Base-by-base conservation (phyloP, 345 rosid genomes). In the Noccaea caerulescens region DNA sequence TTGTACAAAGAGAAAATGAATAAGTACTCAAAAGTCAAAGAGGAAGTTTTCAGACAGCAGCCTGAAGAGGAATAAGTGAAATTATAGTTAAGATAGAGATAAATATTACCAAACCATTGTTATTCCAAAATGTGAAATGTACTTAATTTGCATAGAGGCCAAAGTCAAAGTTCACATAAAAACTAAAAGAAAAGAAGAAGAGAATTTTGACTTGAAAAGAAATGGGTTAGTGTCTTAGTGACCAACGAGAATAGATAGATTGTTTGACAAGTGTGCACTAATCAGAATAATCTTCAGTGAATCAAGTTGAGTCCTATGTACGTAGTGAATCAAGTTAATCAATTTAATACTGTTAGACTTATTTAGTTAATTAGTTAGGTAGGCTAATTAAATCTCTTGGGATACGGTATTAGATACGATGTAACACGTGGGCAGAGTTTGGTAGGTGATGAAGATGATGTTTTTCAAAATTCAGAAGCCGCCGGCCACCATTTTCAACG, bases 401-500 rank as follows among this genome's bases (percentile, higher is more conserved):
- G 56, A 68, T 68, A 62, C 38, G 76, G 58, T 59, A 36, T 25
- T 43, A 41, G 72, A 52, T 80, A 34, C 63, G 62, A 60, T 46
- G 56, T 56, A 76, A 79, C 84, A 77, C 80, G 85, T 81, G 83
- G 83, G 30, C 36, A 1, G 32, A 4, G 37, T 67, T 75, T 39
- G 84, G 82, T 77, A 66, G 8, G 47, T 73, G 32, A 58, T 39
- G 77, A 73, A 41, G 10, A 41, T 66, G 33, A 45, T 63, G 50
- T 75, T 59, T 73, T 30, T 11, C 14, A 34, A 23, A 49, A 13
- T 13, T 62, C 54, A 52, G 53, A 63, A 64, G 72, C 76, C 66
- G 84, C 87, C 84, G 84, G 87, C 80, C 84, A 80, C 37, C 45
- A 3, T 66, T 69, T 77, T 76, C 77, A 68, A 75, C 73, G 69